phyloP scores from a whole-genome alignment of 2,329 filamentous ascomycete species.

The Pseudopyricularia javanii region DNA sequence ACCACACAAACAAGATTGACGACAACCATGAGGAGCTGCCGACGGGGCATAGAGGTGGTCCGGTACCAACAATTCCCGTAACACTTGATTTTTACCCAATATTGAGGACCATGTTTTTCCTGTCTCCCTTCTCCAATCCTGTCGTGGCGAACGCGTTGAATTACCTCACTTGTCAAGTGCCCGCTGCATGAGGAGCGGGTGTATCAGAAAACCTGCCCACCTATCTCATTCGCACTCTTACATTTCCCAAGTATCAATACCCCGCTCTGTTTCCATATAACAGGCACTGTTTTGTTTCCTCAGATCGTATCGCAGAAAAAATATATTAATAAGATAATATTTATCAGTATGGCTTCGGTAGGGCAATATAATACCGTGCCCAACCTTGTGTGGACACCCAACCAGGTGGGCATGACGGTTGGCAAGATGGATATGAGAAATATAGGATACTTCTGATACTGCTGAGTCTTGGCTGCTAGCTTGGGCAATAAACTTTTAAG shows the following conservation, averaged over 20 bases:
- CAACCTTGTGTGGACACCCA: no score
- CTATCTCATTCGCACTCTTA: neutral
- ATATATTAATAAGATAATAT: neutral
- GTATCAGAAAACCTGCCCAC: neutral
- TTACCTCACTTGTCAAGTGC: neutral
- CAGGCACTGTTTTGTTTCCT: neutral
- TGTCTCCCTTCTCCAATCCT: neutral
- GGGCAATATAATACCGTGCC: no score
- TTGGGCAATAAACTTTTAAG: neutral
- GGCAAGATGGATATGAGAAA: no score
- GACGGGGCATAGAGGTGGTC: neutral
- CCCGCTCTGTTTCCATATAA: neutral
- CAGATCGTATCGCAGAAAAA: neutral
- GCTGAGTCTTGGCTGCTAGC: no score
- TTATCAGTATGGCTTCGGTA: no score
- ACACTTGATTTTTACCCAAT: neutral
- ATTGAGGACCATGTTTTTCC: neutral
- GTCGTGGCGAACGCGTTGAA: neutral
- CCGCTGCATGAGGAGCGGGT: neutral
- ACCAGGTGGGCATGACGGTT: no score
- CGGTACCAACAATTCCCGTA: neutral
- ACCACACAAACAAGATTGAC: neutral
- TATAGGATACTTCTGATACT: no score
- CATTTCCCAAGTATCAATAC: neutral
- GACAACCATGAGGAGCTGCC: neutral